Base-by-base conservation (phyloP, 75 land plant species). In the Azolla pinnata region DNA sequence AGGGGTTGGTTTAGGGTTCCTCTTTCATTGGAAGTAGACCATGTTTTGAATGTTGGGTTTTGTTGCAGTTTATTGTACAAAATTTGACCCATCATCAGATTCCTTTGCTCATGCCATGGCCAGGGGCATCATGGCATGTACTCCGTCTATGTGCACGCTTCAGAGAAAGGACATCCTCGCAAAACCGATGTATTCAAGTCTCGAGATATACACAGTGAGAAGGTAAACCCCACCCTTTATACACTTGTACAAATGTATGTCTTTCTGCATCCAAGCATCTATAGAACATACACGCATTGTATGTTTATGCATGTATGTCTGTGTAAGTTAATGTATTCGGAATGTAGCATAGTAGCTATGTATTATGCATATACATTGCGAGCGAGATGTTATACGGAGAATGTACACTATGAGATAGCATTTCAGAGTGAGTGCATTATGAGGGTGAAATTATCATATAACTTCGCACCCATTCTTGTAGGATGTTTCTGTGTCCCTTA, bases 141-240 rank as follows among this genome's bases (percentile, higher is more conserved):
- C 67, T 66, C 93, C 18, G 68, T 91, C 16, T 91, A 84, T 67
- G 88, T 91, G 33, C 97, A 91, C 67, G 92, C 93, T 60, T 91
- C 97, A 19, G 75, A 66, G 45, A 61, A 61, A 46, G 79, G 54
- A 65, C 73, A 78, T 29, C 49, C 58, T 24, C 81, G 81, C 53
- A 63, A 59, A 23, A 84, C 77, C 29, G 56, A 46, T 9, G 44
- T 84, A 28, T 91, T 91, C 61, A 20, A 60, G 29, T 62, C 51
- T 25, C 76, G 74, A 0, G 85, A 86, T 16, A 76, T 91, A 47
- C 77, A 50, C 54, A 81, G 92, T 73, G 79, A 82, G 20, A 77
- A 87, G 86, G 97, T 91, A 68, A 16, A 32, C 32, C 42, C 42
- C 14, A 38, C 29, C 29, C 30, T 56, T 29, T 56, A 14, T 28